Evolutionary conservation across 2,329 filamentous ascomycete genomes (phyloP).

Genomic region (Trichophyton schoenleinii): DNA sequence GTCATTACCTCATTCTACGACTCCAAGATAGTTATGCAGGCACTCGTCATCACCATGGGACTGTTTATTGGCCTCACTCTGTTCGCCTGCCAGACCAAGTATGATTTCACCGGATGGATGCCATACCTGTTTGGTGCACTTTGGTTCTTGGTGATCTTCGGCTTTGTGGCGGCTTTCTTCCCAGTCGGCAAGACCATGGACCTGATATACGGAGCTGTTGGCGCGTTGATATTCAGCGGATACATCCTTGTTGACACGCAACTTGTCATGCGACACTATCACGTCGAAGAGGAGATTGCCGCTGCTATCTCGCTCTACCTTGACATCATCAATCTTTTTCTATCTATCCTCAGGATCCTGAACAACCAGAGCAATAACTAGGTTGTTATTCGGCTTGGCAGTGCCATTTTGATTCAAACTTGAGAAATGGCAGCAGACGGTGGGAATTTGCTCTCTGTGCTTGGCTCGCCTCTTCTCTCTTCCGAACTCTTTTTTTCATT

Average conservation of each 20-base stretch:
- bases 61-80: slow-evolving; percentile 54
- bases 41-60: slow-evolving; percentile 66
- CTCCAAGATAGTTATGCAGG: slow-evolving; percentile 71
- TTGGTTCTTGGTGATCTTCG: slow-evolving; percentile 83
- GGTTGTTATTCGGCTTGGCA: slow-evolving; percentile 2
- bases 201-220: slow-evolving; percentile 67
- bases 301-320: slow-evolving; percentile 90
- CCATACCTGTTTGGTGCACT: slow-evolving; percentile 85
- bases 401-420: not conserved
- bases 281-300: slow-evolving; percentile 95
- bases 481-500: not conserved
- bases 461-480: not conserved
- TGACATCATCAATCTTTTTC: slow-evolving; percentile 93
- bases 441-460: not conserved
- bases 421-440: not conserved
- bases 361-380: slow-evolving; percentile 95
- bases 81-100: slow-evolving; percentile 94
- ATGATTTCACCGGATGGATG: slow-evolving; percentile 96
- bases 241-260: slow-evolving; percentile 97
- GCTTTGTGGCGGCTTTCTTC: slow-evolving; percentile 86
- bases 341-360: slow-evolving; percentile 86
- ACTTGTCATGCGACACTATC: slow-evolving; percentile 86
- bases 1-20: slow-evolving; percentile 89
- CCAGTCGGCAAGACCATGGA: slow-evolving; percentile 70
- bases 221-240: slow-evolving; percentile 77